Percentiles rank a stretch among this genome's conserved stretches.
Conservation (phyloP, 2,329 filamentous ascomycete species). For the Verticillium klebahnii region DNA sequence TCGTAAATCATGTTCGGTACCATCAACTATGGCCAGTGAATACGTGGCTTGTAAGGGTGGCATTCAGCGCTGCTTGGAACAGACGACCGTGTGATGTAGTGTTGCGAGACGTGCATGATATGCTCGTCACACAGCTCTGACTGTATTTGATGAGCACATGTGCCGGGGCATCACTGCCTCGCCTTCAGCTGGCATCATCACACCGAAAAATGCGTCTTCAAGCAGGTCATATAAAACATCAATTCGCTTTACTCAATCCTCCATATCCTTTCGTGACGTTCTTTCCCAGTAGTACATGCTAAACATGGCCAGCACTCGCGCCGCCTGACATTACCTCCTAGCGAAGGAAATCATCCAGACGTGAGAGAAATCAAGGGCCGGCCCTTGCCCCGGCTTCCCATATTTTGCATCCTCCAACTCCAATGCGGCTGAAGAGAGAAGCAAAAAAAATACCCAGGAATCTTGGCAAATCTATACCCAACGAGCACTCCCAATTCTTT, state of each 20-base stretch:
- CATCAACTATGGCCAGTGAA: not conserved
- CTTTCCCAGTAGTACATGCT: conserved; percentile 4
- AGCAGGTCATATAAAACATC: not conserved
- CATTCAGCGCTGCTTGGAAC: no score
- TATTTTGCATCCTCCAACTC: conserved; percentile 1
- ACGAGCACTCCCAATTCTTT: not conserved
- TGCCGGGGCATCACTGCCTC: no score
- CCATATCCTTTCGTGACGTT: not conserved
- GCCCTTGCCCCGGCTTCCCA: not conserved
- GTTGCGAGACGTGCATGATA: no score
- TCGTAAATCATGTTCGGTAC: not conserved
- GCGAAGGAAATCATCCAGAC: not conserved
- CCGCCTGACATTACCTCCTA: not conserved
- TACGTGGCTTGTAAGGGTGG: no score
- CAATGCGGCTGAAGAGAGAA: not conserved
- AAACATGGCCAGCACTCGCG: not conserved
- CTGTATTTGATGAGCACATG: no score
- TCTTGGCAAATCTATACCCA: not conserved
- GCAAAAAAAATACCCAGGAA: not conserved
- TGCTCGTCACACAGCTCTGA: no score
- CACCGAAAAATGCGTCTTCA: not conserved
- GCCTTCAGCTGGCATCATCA: not conserved
- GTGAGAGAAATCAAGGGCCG: not conserved
- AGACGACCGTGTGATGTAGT: no score
- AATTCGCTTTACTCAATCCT: conserved; percentile 3